Base-by-base conservation (phyloP, 768 basidiomycete genomes). In the Lactarius hengduanensis region DNA sequence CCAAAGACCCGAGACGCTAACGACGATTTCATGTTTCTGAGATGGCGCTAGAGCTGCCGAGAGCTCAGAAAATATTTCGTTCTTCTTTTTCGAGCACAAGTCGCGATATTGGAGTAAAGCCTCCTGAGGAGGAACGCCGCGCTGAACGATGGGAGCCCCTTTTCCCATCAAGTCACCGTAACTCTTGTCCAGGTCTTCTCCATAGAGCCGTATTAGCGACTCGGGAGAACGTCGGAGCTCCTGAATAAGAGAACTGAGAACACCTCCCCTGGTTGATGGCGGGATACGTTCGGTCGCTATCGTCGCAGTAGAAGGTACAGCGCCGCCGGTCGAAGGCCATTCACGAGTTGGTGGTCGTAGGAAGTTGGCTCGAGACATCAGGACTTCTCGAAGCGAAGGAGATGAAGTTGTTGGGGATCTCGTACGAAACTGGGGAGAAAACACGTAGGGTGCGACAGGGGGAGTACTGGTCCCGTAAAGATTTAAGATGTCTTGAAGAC, bases 141-240 rank as follows among this genome's bases (percentile, higher is more conserved):
- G 47, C 28, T 7, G 41, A 5, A 16, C 11, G 3, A 6, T 9
- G 45, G 8, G 9, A 20, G 9, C 15, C 7, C 10, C 2, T 7
- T 18, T 57, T 20, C 16, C 22, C 8, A 10, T n/a, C 8, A 5
- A 55, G 28, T 13, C 45, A 1, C 4, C 20, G 18, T 41, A 10
- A 28, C 65, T 66, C 9, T 18, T 57, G 18, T 50, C 4, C 45
- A 66, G 34, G 4, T 62, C 65, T 30, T 50, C 54, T 57, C 65
- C 65, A 18, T 66, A 66, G 3, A 57, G 56, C 7, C 16, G 55
- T 41, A 62, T 15, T 30, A 58, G 53, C 10, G 11, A 30, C 13
- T 40, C 40, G 3, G 10, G 47, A 45, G 65, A 62, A 22, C 20
- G 2, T 50, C 8, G 55, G 20, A 66, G n/a, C 30, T 66, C 65